phyloP scores from a whole-genome alignment of 177 flowering plant genomes.

The Vitis hybrid region DNA sequence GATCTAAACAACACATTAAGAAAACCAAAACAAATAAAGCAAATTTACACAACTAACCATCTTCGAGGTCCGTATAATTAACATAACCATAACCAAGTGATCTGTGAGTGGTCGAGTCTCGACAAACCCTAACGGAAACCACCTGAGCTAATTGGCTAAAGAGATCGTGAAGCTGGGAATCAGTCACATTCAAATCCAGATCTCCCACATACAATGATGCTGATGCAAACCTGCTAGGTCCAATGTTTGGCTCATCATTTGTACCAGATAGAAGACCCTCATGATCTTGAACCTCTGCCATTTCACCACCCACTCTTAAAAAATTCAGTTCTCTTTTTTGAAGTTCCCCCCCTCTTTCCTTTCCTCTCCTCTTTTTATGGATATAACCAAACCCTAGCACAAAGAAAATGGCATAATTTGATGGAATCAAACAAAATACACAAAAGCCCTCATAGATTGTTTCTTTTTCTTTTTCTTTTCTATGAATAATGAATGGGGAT shows the following conservation, averaged over 20 bases:
- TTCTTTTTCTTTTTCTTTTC: slow-evolving; percentile 5
- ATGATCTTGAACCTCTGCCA: slow-evolving; percentile 38
- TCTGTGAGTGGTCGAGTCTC: slow-evolving; percentile 30
- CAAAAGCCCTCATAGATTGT: background rate
- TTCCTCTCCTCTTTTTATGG: slow-evolving; percentile 49
- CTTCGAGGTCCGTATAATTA: slow-evolving; percentile 38
- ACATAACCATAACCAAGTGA: slow-evolving; percentile 72
- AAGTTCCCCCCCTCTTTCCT: slow-evolving; percentile 19
- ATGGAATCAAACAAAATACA: background rate
- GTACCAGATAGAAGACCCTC: slow-evolving; percentile 12
- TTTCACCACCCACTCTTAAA: background rate
- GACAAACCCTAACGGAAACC: slow-evolving; percentile 40
- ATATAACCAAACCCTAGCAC: slow-evolving; percentile 8
- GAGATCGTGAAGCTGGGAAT: slow-evolving; percentile 44
- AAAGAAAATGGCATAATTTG: background rate
- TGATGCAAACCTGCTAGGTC: slow-evolving; percentile 24
- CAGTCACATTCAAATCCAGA: slow-evolving; percentile 36
- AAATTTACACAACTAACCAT: slow-evolving; percentile 29
- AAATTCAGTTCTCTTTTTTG: slow-evolving; percentile 5
- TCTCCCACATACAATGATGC: slow-evolving; percentile 52
- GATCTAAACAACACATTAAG: too few relatives aligned
- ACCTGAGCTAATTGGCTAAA: slow-evolving; percentile 37
- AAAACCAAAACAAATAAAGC: too few relatives aligned
- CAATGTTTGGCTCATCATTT: slow-evolving; percentile 22
- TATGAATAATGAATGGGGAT: slow-evolving; percentile 14